Conservation (phyloP, 129 eudicot genomes). For the Lactuca saligna region DNA sequence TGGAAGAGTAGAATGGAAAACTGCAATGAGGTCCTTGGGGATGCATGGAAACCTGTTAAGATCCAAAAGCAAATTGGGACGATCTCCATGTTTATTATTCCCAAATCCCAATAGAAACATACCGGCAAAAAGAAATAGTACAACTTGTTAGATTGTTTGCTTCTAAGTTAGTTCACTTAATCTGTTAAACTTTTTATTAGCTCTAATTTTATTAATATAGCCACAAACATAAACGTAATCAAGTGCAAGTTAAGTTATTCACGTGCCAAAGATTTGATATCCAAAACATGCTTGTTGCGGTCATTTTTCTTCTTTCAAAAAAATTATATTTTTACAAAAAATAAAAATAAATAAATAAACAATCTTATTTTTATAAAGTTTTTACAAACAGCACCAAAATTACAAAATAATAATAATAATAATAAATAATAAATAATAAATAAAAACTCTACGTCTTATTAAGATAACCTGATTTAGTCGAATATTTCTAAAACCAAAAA, state of each 20-base stretch:
- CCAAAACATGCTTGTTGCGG: too few species aligned
- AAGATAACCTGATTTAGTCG: background rate
- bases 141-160: background rate
- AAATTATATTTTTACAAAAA: too few species aligned
- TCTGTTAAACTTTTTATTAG: background rate
- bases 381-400: too few species aligned
- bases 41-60: constrained; percentile 15
- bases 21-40: constrained; percentile 1
- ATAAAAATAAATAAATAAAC: too few species aligned
- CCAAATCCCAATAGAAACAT: background rate
- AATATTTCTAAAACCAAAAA: background rate
- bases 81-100: constrained; percentile 7
- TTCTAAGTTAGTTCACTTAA: background rate
- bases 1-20: background rate
- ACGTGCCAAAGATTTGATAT: too few species aligned
- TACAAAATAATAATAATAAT: too few species aligned
- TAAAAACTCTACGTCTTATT: too few species aligned
- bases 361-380: too few species aligned
- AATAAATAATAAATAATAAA: too few species aligned
- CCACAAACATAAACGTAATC: background rate
- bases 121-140: background rate
- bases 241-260: background rate
- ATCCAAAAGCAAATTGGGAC: constrained; percentile 17
- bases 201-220: background rate
- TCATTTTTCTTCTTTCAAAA: too few species aligned